Evolutionary conservation across 2,329 filamentous ascomycete genomes (phyloP).

Genomic region (Westerdykella aurantiaca): DNA sequence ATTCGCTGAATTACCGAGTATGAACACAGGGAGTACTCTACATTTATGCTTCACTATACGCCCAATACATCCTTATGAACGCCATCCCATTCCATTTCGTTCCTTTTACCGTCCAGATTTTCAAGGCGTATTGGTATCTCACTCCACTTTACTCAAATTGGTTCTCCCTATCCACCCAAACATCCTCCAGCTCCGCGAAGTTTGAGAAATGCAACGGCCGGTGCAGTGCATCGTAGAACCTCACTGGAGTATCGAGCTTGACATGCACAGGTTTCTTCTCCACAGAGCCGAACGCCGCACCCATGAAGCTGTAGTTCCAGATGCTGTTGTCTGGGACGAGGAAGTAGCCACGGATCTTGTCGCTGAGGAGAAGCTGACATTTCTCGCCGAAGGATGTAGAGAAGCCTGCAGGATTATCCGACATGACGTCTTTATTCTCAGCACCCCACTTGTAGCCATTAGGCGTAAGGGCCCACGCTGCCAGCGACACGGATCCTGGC

Average conservation of each 20-base stretch:
- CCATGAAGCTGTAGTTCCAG: conserved; percentile 99
- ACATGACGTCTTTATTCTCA: conserved; percentile 88
- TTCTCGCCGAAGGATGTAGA: conserved; percentile 89
- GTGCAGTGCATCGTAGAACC: conserved; percentile 90
- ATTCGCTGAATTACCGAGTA: too few relatives aligned
- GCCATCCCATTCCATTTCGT: too few relatives aligned
- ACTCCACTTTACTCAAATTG: conserved; percentile 65
- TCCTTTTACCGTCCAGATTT: too few relatives aligned
- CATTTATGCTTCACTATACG: too few relatives aligned
- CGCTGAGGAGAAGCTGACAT: conserved; percentile 85
- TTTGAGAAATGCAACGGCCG: conserved; percentile 93
- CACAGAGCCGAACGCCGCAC: conserved; percentile 75
- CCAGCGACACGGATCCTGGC: conserved; percentile 88
- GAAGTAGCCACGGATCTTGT: conserved; percentile 94
- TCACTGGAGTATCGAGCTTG: conserved; percentile 80
- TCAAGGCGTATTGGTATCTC: too few relatives aligned
- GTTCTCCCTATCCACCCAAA: conserved; percentile 88
- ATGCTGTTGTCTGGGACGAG: conserved; percentile 81
- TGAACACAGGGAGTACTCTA: too few relatives aligned
- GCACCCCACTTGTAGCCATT: conserved; percentile 94
- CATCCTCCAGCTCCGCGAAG: conserved; percentile 94
- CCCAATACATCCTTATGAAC: too few relatives aligned
- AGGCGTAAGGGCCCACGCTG: conserved; percentile 88
- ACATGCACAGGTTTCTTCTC: conserved; percentile 90
- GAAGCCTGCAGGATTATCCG: conserved; percentile 92